A percentile compares a stretch with the other conserved stretches of the same genome.
Conservation (phyloP, 1,139 yeast species). For the Taphrina deformans region DNA sequence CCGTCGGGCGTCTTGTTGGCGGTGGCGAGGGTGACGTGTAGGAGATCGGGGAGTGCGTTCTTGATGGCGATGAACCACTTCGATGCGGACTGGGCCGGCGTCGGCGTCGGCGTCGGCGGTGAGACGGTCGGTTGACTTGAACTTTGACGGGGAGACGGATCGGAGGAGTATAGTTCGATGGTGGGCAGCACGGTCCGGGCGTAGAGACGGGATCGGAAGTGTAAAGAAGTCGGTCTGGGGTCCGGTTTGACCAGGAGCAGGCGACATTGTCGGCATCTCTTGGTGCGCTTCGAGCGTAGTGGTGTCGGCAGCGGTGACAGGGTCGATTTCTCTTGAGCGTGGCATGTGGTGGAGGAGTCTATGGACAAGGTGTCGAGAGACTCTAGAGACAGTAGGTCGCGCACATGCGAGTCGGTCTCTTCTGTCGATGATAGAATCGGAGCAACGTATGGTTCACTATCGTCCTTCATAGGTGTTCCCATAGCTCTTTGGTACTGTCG, state of each 20-base stretch:
- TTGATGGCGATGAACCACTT: slow-evolving; percentile 36
- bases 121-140: background rate
- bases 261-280: slow-evolving; percentile 19
- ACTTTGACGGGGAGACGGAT: too few relatives aligned
- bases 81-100: background rate
- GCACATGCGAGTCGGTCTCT: background rate
- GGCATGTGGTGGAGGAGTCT: background rate
- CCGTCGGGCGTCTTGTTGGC: slow-evolving; percentile 36
- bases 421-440: background rate
- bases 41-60: slow-evolving; percentile 37
- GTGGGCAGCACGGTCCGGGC: slow-evolving; percentile 12
- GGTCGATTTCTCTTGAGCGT: background rate
- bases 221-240: slow-evolving; percentile 9
- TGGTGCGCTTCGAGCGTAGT: slow-evolving; percentile 17
- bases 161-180: background rate
- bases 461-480: background rate
- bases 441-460: background rate
- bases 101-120: background rate
- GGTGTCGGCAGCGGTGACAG: slow-evolving; percentile 3
- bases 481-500: slow-evolving; percentile 5
- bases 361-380: background rate
- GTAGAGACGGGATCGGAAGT: slow-evolving; percentile 8
- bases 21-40: slow-evolving; percentile 36
- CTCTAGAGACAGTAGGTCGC: background rate
- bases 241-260: slow-evolving; percentile 12